Conservation (phyloP, 305 asterid genomes). For the Fraxinus latifolia region DNA sequence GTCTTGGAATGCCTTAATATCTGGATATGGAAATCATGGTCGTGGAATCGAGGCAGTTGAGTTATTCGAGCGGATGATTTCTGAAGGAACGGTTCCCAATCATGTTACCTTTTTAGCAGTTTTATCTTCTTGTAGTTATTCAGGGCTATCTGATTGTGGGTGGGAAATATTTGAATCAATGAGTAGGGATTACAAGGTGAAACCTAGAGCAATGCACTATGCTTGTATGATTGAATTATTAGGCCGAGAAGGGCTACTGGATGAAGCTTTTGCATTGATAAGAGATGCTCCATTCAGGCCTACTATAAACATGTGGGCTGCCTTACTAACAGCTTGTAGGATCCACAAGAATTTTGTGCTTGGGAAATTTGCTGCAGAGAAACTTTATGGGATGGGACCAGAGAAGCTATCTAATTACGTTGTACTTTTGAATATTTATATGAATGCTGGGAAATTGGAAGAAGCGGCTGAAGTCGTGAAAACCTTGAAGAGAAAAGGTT, state of each 20-base stretch:
- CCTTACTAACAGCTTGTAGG: slow-evolving; percentile 81
- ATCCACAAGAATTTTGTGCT: slow-evolving; percentile 58
- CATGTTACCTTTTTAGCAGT: slow-evolving; percentile 75
- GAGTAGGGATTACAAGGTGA: slow-evolving; percentile 57
- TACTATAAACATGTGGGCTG: slow-evolving; percentile 81
- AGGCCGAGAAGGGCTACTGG: slow-evolving; percentile 75
- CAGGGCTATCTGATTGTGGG: slow-evolving; percentile 66
- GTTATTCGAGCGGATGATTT: slow-evolving; percentile 59
- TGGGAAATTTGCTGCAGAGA: slow-evolving; percentile 83
- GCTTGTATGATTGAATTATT: slow-evolving; percentile 73
- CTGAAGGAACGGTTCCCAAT: slow-evolving; percentile 58
- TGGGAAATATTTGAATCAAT: slow-evolving; percentile 80
- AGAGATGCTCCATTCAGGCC: slow-evolving; percentile 62
- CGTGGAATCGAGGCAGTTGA: slow-evolving; percentile 66
- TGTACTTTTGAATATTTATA: slow-evolving; percentile 63
- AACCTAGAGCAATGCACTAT: slow-evolving; percentile 86
- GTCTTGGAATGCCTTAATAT: slow-evolving; percentile 82
- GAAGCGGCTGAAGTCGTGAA: slow-evolving; percentile 69
- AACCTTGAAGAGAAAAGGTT: slow-evolving; percentile 58
- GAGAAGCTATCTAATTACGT: slow-evolving; percentile 71
- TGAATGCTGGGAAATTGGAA: slow-evolving; percentile 46
- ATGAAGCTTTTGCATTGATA: slow-evolving; percentile 71
- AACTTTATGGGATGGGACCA: slow-evolving; percentile 71
- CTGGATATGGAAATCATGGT: slow-evolving; percentile 70
- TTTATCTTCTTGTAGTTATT: slow-evolving; percentile 72